These are phyloP conservation scores for Waltergamsia citrina DNA, from an alignment of 2,329 filamentous ascomycete genomes.

Conservation along the genomic window DNA sequence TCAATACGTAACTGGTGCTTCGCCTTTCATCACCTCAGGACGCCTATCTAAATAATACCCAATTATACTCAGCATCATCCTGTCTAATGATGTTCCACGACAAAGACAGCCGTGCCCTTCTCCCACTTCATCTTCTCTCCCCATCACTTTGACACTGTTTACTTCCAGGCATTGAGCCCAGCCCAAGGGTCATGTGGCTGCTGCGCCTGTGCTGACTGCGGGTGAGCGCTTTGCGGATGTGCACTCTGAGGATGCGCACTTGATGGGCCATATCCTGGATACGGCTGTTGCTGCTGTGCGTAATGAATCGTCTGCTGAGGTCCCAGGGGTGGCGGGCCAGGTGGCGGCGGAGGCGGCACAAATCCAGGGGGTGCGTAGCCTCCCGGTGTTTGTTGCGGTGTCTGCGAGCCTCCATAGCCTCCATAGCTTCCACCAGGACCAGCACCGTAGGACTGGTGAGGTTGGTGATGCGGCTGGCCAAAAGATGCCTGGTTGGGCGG, in stretches of 20 bases:
- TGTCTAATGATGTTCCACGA: too few relatives aligned
- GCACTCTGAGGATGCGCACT: conserved; percentile 4
- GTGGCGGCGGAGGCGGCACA: conserved; percentile 54
- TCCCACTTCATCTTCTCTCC: conserved; percentile 1
- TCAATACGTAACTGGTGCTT: too few relatives aligned
- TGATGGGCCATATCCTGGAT: conserved; percentile 2
- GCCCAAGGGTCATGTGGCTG: conserved; percentile 40
- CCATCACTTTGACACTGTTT: conserved; percentile 7
- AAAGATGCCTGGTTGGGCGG: conserved; percentile 49
- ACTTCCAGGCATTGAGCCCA: conserved; percentile 43
- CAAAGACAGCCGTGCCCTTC: too few relatives aligned
- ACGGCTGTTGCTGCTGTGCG: conserved; percentile 16
- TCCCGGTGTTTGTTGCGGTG: conserved; percentile 24
- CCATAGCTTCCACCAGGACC: too few relatives aligned
- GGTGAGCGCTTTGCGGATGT: conserved; percentile 16
- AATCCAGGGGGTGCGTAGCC: conserved; percentile 46
- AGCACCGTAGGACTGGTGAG: too few relatives aligned
- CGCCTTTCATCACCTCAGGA: too few relatives aligned
- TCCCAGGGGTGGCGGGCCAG: conserved; percentile 51
- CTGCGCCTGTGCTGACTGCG: conserved; percentile 23
- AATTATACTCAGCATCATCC: too few relatives aligned
- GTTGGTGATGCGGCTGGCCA: conserved; percentile 23
- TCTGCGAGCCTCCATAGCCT: conserved; percentile 14
- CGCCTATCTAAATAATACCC: too few relatives aligned
- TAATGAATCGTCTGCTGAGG: conserved; percentile 55